phyloP scores from a whole-genome alignment of 129 eudicot genomes.

The Escallonia herrerae region DNA sequence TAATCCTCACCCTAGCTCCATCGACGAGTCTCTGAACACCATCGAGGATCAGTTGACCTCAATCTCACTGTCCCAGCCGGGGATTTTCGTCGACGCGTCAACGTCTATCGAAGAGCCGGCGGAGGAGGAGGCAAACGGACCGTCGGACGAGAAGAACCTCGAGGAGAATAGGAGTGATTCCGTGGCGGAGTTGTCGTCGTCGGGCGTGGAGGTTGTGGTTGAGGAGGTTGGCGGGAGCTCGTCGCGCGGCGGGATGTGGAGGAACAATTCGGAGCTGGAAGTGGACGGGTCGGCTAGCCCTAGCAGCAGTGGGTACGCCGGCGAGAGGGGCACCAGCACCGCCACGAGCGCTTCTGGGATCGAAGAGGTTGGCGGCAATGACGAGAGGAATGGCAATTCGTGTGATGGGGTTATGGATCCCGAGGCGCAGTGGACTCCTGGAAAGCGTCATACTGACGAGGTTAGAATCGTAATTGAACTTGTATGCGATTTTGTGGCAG shows the following conservation, averaged over 20 bases:
- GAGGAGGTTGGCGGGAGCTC: constrained; percentile 25
- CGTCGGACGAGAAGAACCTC: constrained; percentile 17
- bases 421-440: constrained; percentile 53
- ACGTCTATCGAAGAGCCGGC: constrained; percentile 4
- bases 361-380: constrained; percentile 31
- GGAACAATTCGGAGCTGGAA: constrained; percentile 39
- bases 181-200: constrained; percentile 7
- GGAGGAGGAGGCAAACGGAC: constrained; percentile 17
- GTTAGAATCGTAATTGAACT: constrained; percentile 20
- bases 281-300: constrained; percentile 56
- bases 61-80: constrained; percentile 30
- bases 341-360: constrained; percentile 40
- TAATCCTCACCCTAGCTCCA: constrained; percentile 36
- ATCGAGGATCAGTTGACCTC: constrained; percentile 59
- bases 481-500: background rate
- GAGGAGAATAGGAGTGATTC: background rate
- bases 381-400: constrained; percentile 20
- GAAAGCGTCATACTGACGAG: constrained; percentile 66
- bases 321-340: constrained; percentile 79
- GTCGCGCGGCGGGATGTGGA: constrained; percentile 32
- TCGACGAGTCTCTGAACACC: constrained; percentile 53
- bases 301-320: constrained; percentile 94
- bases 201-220: constrained; percentile 3
- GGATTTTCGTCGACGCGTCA: constrained; percentile 16
- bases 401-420: constrained; percentile 30